phyloP scores from a whole-genome alignment of 2,329 filamentous ascomycete genomes.

The Tolypocladium capitatum region DNA sequence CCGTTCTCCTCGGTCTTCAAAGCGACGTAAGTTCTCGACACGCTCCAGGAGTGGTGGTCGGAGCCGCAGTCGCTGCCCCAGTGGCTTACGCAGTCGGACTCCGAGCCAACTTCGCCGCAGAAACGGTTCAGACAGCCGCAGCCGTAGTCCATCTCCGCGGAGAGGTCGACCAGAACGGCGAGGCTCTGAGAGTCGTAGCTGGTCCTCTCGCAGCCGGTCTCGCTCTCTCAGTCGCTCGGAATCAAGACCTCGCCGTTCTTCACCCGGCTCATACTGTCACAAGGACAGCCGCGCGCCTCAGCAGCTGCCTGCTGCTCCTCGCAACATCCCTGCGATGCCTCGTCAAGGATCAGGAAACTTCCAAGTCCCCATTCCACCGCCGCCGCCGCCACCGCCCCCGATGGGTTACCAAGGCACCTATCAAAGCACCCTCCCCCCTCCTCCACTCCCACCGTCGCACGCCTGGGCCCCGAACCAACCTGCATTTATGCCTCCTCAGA shows the following conservation, averaged over 20 bases:
- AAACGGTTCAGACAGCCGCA: slow-evolving; percentile 6
- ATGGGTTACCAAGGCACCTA: slow-evolving; percentile 26
- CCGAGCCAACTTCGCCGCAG: slow-evolving; percentile 6
- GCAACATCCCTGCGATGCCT: not conserved
- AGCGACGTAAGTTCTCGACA: not conserved
- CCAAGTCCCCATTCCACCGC: not conserved
- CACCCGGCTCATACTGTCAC: slow-evolving; percentile 9
- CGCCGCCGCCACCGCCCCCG: slow-evolving; percentile 11
- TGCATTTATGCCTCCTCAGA: slow-evolving; percentile 11
- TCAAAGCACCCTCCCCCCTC: slow-evolving; percentile 27
- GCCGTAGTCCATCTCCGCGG: slow-evolving; percentile 5
- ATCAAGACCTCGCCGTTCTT: slow-evolving; percentile 9
- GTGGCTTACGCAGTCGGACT: slow-evolving; percentile 14
- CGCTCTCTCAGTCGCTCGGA: slow-evolving; percentile 4
- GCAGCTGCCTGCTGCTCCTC: slow-evolving; percentile 4
- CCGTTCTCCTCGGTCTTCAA: slow-evolving; percentile 6
- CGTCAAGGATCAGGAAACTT: not conserved
- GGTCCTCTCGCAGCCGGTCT: slow-evolving; percentile 8
- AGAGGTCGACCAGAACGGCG: slow-evolving; percentile 9
- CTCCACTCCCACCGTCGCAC: slow-evolving; percentile 13
- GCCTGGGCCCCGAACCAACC: slow-evolving; percentile 15
- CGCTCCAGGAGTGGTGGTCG: slow-evolving; percentile 9
- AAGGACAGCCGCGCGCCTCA: slow-evolving; percentile 13
- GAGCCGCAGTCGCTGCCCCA: slow-evolving; percentile 17
- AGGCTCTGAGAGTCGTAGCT: slow-evolving; percentile 11